These are phyloP conservation scores for Cordyceps fumosorosea DNA, from an alignment of 2,329 filamentous ascomycete genomes.

Conservation along the genomic window DNA sequence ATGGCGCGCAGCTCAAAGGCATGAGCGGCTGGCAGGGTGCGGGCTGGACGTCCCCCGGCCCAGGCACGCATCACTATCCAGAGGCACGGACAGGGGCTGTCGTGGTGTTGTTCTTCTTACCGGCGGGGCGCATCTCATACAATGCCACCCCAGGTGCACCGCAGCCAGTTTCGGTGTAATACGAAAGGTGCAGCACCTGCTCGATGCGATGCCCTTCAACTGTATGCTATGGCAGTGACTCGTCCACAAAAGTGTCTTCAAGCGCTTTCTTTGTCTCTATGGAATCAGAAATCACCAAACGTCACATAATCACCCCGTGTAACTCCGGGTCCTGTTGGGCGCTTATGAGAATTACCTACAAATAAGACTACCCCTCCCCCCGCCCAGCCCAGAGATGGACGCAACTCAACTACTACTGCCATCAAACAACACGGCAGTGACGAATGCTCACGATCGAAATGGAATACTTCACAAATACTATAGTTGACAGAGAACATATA, in stretches of 20 bases:
- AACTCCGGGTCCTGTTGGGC: too few relatives aligned
- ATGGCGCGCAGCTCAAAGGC: constrained; percentile 43
- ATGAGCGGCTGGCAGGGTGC: constrained; percentile 50
- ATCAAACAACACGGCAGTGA: not conserved
- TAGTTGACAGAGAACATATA: not conserved
- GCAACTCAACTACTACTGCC: not conserved
- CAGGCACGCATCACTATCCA: constrained; percentile 52
- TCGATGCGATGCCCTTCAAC: not conserved
- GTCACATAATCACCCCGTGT: too few relatives aligned
- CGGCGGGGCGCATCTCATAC: constrained; percentile 47
- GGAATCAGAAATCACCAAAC: too few relatives aligned
- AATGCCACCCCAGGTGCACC: constrained; percentile 35
- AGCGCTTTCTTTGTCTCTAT: too few relatives aligned
- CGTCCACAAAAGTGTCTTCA: not conserved
- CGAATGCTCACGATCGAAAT: not conserved
- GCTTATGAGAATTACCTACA: too few relatives aligned
- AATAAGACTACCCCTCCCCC: too few relatives aligned
- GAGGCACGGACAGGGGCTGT: constrained; percentile 42
- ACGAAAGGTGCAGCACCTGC: not conserved
- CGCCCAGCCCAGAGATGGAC: too few relatives aligned
- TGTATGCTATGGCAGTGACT: not conserved
- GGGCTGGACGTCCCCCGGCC: constrained; percentile 48
- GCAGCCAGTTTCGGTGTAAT: constrained; percentile 27
- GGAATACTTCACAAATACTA: not conserved
- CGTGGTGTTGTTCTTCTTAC: constrained; percentile 49